Evolutionary conservation across 306 rosid species (phyloP), one percentile per base, ranked within the genome.

Genomic region (Sindora glabra): DNA sequence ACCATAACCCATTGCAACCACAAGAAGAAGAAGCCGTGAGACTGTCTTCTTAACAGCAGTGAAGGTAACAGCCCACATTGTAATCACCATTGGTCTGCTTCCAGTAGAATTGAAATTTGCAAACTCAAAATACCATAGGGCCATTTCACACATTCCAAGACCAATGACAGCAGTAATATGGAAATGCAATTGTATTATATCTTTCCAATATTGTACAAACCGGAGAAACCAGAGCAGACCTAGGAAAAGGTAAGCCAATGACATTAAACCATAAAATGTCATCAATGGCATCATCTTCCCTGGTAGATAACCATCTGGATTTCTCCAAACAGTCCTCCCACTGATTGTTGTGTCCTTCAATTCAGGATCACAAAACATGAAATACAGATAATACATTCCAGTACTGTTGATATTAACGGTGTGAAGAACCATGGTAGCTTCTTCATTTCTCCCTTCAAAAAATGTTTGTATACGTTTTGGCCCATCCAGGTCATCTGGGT

Each of bases 111-210:
- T 82, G 77, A 85, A 82, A 72, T 85, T 85, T 30, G 82, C 78
- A 63, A 82, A 85, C 64, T 82, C 89, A 53, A 82, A 82, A 65
- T 85, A 82, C 94, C 88, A 85, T n/a, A 82, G 68, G 39, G 89
- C 86, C 94, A 85, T 85, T 69, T 85, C 94, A 74, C 86, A 82
- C 94, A 82, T 82, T 38, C 94, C 94, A 14, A 85, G 89, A 24
- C 86, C 86, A 72, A 85, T 82, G 15, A 79, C 89, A 18, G 89
- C 78, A 66, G 89, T 85, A 37, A 85, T 77, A 71, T 82, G 89
- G 71, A 79, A 85, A 70, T 85, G 94, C 76, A 85, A 57, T 23
- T 82, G 89, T 24, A 82, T 85, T 62, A 79, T 77, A 53, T 79
- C 82, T 67, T 82, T 85, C 94, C 94, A 82, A 29, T 79, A 77